A percentile compares a stretch with the other conserved stretches of the same genome.
These are phyloP conservation scores for Pueraria montana DNA, from an alignment of 306 rosid species.

Conservation along the genomic window DNA sequence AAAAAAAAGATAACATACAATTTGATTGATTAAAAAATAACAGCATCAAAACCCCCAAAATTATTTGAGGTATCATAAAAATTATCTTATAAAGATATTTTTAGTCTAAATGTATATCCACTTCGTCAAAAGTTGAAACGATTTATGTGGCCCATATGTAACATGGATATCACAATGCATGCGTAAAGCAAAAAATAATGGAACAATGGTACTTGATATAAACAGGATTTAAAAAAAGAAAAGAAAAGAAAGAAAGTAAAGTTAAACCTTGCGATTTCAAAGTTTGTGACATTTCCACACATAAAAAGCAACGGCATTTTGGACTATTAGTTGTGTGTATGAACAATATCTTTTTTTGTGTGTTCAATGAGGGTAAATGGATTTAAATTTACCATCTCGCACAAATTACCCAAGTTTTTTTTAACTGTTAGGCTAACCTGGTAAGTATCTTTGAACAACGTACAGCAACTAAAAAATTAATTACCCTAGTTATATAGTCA, in stretches of 20 bases:
- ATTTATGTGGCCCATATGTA: neutral
- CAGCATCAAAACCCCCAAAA: too few relatives aligned
- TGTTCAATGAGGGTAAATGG: neutral
- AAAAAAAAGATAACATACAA: too few relatives aligned
- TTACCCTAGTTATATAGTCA: too few relatives aligned
- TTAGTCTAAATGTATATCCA: neutral
- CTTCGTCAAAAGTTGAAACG: neutral
- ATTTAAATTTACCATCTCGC: neutral
- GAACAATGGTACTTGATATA: neutral
- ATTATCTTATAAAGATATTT: neutral
- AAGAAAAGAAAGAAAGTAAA: neutral
- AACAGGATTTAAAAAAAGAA: neutral
- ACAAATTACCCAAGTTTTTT: neutral
- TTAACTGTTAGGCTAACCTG: neutral
- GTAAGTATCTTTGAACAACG: too few relatives aligned
- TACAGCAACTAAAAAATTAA: too few relatives aligned
- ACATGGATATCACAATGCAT: neutral
- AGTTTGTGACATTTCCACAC: neutral
- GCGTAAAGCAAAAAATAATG: neutral
- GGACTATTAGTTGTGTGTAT: neutral
- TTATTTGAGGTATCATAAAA: too few relatives aligned
- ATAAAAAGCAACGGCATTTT: neutral
- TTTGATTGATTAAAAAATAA: too few relatives aligned
- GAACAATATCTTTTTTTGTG: neutral
- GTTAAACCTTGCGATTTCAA: neutral